Evolutionary conservation across 306 rosid genomes (phyloP).

Genomic region (Gleditsia sinensis): DNA sequence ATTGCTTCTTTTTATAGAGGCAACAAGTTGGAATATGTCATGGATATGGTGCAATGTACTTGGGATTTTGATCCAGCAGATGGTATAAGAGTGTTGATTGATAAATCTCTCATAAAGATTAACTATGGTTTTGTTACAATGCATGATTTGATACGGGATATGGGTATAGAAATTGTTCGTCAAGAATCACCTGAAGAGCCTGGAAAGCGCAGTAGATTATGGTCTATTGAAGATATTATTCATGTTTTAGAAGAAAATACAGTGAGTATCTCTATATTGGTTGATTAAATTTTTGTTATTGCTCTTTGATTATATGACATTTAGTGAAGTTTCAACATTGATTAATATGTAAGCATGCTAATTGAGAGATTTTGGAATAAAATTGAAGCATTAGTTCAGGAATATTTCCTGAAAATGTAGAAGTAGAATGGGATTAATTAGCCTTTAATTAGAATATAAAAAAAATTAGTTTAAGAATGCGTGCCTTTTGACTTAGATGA

Average conservation of each 20-base stretch:
- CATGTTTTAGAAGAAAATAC: neutral
- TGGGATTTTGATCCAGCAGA: neutral
- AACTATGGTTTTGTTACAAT: neutral
- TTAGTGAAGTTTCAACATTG: too few relatives aligned
- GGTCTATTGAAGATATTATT: neutral
- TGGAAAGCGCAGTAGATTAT: neutral
- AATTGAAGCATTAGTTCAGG: too few relatives aligned
- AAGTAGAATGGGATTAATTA: too few relatives aligned
- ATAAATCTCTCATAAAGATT: neutral
- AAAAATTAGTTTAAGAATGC: too few relatives aligned
- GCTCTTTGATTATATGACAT: too few relatives aligned
- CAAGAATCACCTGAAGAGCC: neutral
- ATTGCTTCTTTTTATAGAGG: neutral
- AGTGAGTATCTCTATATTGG: neutral
- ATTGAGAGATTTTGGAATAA: too few relatives aligned
- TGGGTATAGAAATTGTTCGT: conserved; percentile 4
- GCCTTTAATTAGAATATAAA: neutral
- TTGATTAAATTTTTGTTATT: neutral
- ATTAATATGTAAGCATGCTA: too few relatives aligned
- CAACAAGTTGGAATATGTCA: neutral
- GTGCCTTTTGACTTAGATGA: neutral
- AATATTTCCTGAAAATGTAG: too few relatives aligned
- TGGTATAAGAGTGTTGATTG: neutral
- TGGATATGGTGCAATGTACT: neutral
- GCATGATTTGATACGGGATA: neutral